Evolutionary conservation across 768 basidiomycete species (phyloP).

Genomic region (Saitozyma sp.): DNA sequence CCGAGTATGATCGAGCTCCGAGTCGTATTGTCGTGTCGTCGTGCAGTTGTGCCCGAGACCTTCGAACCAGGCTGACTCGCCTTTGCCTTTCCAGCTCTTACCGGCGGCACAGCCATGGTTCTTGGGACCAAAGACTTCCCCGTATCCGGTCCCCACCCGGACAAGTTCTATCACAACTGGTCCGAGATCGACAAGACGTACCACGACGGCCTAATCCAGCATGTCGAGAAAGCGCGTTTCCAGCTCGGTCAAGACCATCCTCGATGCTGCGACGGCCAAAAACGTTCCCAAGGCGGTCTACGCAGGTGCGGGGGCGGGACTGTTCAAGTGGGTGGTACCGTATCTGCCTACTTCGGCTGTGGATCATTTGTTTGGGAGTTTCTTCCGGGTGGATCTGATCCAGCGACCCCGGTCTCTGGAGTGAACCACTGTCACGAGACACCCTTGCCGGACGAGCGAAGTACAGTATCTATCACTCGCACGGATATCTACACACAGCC

Average conservation of each 20-base stretch:
- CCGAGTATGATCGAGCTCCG: neutral
- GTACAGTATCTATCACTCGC: no score
- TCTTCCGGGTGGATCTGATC: neutral
- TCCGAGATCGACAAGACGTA: constrained; percentile 4
- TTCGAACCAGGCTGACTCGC: neutral
- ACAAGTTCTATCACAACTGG: neutral
- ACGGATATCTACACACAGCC: no score
- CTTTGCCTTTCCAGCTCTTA: no score
- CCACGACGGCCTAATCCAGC: neutral
- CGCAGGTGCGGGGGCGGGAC: neutral
- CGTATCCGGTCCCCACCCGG: no score
- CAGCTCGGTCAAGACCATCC: neutral
- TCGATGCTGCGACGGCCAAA: constrained; percentile 3
- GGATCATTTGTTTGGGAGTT: constrained; percentile 3
- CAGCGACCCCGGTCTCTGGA: neutral
- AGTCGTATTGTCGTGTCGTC: no score
- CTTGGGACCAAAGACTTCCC: no score
- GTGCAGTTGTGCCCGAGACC: no score
- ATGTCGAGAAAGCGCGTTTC: neutral
- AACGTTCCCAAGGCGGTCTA: neutral
- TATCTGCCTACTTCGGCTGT: neutral
- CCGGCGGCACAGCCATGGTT: no score
- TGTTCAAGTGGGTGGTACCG: constrained; percentile 6
- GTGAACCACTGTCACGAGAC: no score
- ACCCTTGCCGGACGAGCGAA: no score